A percentile compares a stretch with the other conserved stretches of the same genome.
phyloP scores from a whole-genome alignment of 2,329 filamentous ascomycete species.

The Fusarium drepaniforme region DNA sequence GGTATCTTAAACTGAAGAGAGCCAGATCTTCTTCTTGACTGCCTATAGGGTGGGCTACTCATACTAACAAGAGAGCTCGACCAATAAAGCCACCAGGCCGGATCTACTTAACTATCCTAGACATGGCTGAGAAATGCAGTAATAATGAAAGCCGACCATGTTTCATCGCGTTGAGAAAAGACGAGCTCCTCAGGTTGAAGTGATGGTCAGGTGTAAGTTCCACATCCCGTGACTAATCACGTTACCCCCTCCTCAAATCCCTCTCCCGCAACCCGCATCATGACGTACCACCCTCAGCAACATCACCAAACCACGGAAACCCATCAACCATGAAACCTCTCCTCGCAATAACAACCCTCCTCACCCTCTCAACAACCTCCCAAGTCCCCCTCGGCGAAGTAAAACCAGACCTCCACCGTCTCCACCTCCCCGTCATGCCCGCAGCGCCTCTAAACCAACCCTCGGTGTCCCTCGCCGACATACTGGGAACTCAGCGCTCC shows the following conservation, averaged over 20 bases:
- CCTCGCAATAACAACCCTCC: slow-evolving; percentile 22
- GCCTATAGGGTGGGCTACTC: not conserved
- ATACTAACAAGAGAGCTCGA: not conserved
- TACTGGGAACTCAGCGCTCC: slow-evolving; percentile 81
- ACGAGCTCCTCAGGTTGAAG: not conserved
- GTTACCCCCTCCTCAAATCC: slow-evolving; percentile 12
- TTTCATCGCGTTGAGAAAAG: not conserved
- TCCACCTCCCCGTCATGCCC: slow-evolving; percentile 46
- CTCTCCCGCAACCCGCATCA: slow-evolving; percentile 16
- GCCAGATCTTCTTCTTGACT: not conserved
- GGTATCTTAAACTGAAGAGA: not conserved
- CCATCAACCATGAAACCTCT: slow-evolving; percentile 40
- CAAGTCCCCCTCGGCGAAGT: slow-evolving; percentile 23
- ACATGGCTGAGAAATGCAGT: not conserved
- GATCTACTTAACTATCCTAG: not conserved
- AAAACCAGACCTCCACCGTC: slow-evolving; percentile 17
- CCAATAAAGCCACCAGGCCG: not conserved
- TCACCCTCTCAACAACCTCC: slow-evolving; percentile 24
- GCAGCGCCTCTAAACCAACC: slow-evolving; percentile 51
- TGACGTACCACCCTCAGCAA: slow-evolving; percentile 29
- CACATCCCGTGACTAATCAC: slow-evolving; percentile 30
- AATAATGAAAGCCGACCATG: not conserved
- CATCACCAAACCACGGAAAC: not conserved
- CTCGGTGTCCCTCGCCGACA: slow-evolving; percentile 81
- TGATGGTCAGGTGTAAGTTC: not conserved